Evolutionary conservation across 768 basidiomycete genomes (phyloP).

Genomic region (Lanmaoa pseudosensibilis): DNA sequence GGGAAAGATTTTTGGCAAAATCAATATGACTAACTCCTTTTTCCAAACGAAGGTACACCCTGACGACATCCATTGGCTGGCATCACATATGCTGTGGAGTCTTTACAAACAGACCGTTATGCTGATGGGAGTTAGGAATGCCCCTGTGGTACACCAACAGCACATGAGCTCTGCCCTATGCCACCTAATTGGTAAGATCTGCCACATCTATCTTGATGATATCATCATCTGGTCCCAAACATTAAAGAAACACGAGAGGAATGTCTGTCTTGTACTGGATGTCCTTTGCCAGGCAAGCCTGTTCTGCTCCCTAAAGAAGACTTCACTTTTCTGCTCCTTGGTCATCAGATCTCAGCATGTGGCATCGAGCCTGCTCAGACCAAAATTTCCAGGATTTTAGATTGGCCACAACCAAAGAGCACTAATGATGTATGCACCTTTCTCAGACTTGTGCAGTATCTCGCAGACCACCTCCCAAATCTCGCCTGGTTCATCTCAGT

Average conservation of each 20-base stretch:
- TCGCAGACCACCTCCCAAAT: no score
- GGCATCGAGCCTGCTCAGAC: no score
- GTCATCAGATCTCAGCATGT: no score
- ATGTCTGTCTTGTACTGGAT: constrained; percentile 33
- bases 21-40: constrained; percentile 44
- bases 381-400: no score
- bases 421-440: no score
- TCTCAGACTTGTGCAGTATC: no score
- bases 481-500: no score
- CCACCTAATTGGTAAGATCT: constrained; percentile 16
- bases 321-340: no score
- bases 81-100: constrained; percentile 39
- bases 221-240: constrained; percentile 33
- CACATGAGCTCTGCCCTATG: constrained; percentile 15
- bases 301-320: no score
- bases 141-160: constrained; percentile 21
- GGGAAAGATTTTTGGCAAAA: constrained; percentile 37
- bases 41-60: constrained; percentile 37
- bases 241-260: constrained; percentile 18
- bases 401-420: no score
- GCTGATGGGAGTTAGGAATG: constrained; percentile 13
- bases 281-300: no score
- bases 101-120: constrained; percentile 37
- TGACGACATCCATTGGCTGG: constrained; percentile 33
- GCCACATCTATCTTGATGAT: constrained; percentile 19